Conservation (phyloP, 495 filamentous ascomycete genomes). For the Neurospora africana region DNA sequence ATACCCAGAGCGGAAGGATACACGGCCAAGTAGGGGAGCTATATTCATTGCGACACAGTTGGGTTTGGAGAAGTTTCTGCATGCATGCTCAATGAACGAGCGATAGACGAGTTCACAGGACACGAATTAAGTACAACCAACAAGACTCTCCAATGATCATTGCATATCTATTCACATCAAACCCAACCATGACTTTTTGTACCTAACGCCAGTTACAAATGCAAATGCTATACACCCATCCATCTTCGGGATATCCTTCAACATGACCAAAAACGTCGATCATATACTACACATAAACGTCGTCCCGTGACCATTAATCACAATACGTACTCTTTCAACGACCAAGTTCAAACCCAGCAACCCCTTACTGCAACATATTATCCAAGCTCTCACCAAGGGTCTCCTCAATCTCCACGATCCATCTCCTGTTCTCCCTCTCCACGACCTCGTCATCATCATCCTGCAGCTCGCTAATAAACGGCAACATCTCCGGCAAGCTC, state of each 20-base stretch:
- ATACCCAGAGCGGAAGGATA: background rate
- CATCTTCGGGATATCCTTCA: background rate
- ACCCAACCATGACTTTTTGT: background rate
- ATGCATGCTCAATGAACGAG: background rate
- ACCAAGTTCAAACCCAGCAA: background rate
- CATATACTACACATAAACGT: background rate
- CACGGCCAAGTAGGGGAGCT: background rate
- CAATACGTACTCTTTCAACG: background rate
- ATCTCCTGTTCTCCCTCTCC: slow-evolving; percentile 73
- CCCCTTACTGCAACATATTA: slow-evolving; percentile 67
- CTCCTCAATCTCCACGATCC: slow-evolving; percentile 79
- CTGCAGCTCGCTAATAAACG: slow-evolving; percentile 83
- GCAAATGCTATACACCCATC: background rate
- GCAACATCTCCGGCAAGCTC: slow-evolving; percentile 85
- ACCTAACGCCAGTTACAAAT: background rate
- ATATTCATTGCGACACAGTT: background rate
- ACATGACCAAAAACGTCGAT: background rate
- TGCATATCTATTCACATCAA: background rate
- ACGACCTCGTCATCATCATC: slow-evolving; percentile 93
- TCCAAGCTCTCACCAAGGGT: slow-evolving; percentile 81
- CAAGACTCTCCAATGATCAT: background rate
- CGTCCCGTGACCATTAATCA: background rate
- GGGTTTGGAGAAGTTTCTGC: background rate
- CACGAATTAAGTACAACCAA: background rate
- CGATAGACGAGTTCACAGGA: background rate